Evolutionary conservation across 345 rosid genomes (phyloP), one percentile per base, ranked within the genome.

Genomic region (Combretum micranthum): DNA sequence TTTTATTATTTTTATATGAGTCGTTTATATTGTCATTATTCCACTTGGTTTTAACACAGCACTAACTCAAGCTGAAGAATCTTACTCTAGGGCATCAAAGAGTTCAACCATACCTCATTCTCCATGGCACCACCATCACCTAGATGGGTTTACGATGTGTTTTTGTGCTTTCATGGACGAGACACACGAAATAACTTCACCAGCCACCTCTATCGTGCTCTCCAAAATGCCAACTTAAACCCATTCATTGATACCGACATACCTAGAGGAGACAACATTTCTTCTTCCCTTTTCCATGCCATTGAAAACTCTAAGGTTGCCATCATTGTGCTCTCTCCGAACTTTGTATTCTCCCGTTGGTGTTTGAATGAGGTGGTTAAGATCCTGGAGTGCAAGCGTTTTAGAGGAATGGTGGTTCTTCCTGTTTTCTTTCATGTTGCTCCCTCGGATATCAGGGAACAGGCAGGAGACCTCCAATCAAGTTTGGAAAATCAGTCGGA

Each of bases 141-240:
- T 3, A 25, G 6, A 25, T 25, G 32, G 66, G 57, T 50, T 16
- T 65, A 63, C 60, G 74, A 73, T 20, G 71, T 69, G 42, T 73
- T 69, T 61, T 9, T 69, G 57, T 65, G 78, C 53, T 68, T 44
- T 26, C 12, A 67, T 23, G 77, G 72, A 14, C 46, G 55, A 22
- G 72, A 72, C 66, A 62, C 65, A 19, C 74, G 74, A 8, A 44
- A 65, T 9, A 58, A 42, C 59, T 69, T 74, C 57, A 37, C 56
- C 12, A 48, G 62, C 42, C 71, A 62, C 55, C 62, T 74, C 15
- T 54, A 42, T 22, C 10, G 10, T 7, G 59, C 71, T 15, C 48
- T 74, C 26, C 17, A 14, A 11, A 32, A 23, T 14, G 14, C 20
- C 44, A 19, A 53, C 4, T 14, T 68, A 37, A 8, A 4, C 46